Conservation (phyloP, 768 basidiomycete genomes). For the Cyclocybe cylindracea region DNA sequence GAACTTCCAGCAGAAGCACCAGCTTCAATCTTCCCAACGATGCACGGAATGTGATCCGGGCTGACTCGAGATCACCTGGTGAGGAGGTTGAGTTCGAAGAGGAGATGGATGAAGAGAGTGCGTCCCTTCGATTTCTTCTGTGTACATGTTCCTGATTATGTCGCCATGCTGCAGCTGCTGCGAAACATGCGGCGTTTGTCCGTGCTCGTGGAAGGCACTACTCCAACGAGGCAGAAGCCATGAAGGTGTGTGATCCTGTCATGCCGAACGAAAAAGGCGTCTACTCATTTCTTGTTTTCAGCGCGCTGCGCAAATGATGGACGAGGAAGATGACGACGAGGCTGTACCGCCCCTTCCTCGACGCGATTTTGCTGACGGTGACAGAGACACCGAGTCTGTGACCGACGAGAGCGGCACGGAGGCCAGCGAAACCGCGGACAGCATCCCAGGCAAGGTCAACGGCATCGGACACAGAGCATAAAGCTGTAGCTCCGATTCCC, state of each 20-base stretch:
- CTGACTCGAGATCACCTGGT: slow-evolving; percentile 56
- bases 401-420: slow-evolving; percentile 15
- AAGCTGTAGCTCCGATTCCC: background rate
- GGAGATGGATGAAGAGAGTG: slow-evolving; percentile 90
- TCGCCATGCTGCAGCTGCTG: slow-evolving; percentile 53
- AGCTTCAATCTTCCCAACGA: slow-evolving; percentile 81
- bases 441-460: slow-evolving; percentile 23
- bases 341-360: slow-evolving; percentile 23
- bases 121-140: slow-evolving; percentile 23
- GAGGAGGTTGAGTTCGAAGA: slow-evolving; percentile 76
- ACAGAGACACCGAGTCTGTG: slow-evolving; percentile 10
- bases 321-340: slow-evolving; percentile 60
- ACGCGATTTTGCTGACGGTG: slow-evolving; percentile 23
- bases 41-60: slow-evolving; percentile 58
- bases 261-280: background rate
- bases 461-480: slow-evolving; percentile 22
- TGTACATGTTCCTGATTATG: background rate
- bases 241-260: slow-evolving; percentile 64
- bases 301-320: slow-evolving; percentile 66
- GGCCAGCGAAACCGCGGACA: slow-evolving; percentile 5
- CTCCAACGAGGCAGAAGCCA: slow-evolving; percentile 89
- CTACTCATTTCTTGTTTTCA: slow-evolving; percentile 26
- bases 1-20: slow-evolving; percentile 75
- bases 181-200: slow-evolving; percentile 81
- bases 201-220: slow-evolving; percentile 83